Conservation (phyloP, 192 early-diverging fungal species). For the Gamsiella multidivaricata region DNA sequence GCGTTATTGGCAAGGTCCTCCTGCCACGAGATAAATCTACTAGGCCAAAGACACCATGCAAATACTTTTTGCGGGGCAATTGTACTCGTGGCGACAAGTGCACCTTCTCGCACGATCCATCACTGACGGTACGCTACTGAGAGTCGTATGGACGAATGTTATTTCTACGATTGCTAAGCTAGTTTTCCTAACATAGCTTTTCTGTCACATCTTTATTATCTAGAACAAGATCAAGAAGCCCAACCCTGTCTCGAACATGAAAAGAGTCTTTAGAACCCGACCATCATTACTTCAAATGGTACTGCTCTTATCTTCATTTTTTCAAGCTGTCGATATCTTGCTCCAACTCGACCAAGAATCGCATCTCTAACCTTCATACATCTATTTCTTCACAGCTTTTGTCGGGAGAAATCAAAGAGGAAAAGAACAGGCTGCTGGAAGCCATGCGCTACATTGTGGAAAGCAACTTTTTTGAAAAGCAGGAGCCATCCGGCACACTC, state of each 20-base stretch:
- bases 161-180: not conserved
- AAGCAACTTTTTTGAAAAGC: slow-evolving; percentile 62
- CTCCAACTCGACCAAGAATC: no score
- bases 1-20: slow-evolving; percentile 38
- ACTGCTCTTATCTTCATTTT: not conserved
- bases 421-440: slow-evolving; percentile 70
- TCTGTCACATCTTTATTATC: not conserved
- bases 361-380: not conserved
- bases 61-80: slow-evolving; percentile 57
- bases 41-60: slow-evolving; percentile 38
- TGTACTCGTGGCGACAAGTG: slow-evolving; percentile 59
- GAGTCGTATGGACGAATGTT: no score
- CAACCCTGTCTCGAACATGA: slow-evolving; percentile 9
- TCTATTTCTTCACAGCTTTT: slow-evolving; percentile 56
- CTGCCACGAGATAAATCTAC: slow-evolving; percentile 17
- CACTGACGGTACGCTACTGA: slow-evolving; percentile 13
- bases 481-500: slow-evolving; percentile 16
- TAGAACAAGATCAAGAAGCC: slow-evolving; percentile 40
- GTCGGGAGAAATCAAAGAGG: slow-evolving; percentile 67
- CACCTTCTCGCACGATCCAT: slow-evolving; percentile 58
- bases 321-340: no score
- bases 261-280: slow-evolving; percentile 39
- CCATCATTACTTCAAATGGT: slow-evolving; percentile 58
- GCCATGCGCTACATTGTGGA: slow-evolving; percentile 70
- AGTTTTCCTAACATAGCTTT: not conserved